Base-by-base conservation (phyloP, 306 rosid genomes). In the Malus sylvestris region DNA sequence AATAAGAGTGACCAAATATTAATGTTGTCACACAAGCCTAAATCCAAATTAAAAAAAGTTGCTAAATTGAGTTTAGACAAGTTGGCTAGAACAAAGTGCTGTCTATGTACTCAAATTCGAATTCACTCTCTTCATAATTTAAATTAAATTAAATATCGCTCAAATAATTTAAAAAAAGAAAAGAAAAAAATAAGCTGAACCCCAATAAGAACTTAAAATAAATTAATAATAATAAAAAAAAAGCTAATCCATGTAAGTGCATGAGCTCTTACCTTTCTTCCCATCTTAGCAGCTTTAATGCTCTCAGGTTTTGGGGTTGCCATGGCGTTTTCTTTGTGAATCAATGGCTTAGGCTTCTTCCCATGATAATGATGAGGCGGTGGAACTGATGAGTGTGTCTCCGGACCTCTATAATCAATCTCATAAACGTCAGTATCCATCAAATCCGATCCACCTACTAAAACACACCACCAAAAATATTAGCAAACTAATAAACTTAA, bases 381-480 rank as follows among this genome's bases (percentile, higher is more conserved):
- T 64, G 96, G 91, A 76, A 83, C 59, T 4, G 95, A 87, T 0
- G 97, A 83, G 80, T 94, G 98, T 8, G 98, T 94, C 79, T 94
- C 96, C 19, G 98, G 98, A 63, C 98, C 98, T 90, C 93, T 90
- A 64, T 94, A 94, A 72, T 94, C 98, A 66, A 94, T 94, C 66
- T 94, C 95, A 76, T 91, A 94, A 46, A 90, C 81, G 84, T 85
- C 91, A 19, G 79, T 27, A 11, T 80, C 79, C 79, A 83, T 18
- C 45, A 2, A 78, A 66, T 85, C 84, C 8, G 79, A 78, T 82
- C 84, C 74, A 67, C 25, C 10, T 67, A 55, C 29, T 38, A 32
- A 13, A 46, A 30, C 53, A 15, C 55, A 15, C 27, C 51, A 65
- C 20, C 65, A 73, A 12, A 40, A 68, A 19, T 23, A 33, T 29